Base-by-base conservation (phyloP, 208 protist species). In the Wallacemonas rigidus region DNA sequence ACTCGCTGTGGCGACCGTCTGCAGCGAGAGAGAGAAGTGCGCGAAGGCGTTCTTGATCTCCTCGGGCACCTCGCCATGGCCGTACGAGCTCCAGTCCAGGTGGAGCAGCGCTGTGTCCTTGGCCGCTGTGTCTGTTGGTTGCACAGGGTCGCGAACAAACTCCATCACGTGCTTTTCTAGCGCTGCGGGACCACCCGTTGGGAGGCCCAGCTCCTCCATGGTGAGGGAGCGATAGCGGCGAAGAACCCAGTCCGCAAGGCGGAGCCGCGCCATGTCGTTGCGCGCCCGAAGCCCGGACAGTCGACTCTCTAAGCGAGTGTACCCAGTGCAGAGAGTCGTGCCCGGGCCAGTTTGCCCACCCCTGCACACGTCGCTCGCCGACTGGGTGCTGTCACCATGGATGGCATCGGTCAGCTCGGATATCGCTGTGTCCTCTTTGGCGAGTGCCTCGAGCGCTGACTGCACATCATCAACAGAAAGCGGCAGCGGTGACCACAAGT, bases 121-220 rank as follows among this genome's bases (percentile, higher is more conserved):
- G 4, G 67, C 26, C 14, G 53, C 41, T 7, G 35, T 57, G 7
- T 71, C 17, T 15, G 54, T 65, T 45, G 78, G 69, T 8, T 70
- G 54, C 11, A 43, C 60, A 11, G 82, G 86, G 40, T 90, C 88
- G 44, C 86, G 86, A 70, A 95, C 90, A 63, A 88, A 92, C 15
- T 79, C 40, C 36, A 91, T 57, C 14, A 95, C 90, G 61, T 82
- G 67, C 11, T 75, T 64, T 76, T 91, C 86, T 1, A 90, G 77
- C 38, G 86, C 76, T 1, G 68, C 51, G 11, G 87, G 86, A 1
- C 79, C 90, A 35, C 74, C 79, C 39, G 58, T 87, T 12, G 88
- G 87, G 40, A 93, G 79, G 15, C 76, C 67, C 57, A 95, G 77
- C 38, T 92, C 76, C 8, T 69, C 72, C 82, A 95, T 88, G 0